Conservation (phyloP, 192 early-diverging fungal genomes). For the Gaertneriomyces semiglobifer region DNA sequence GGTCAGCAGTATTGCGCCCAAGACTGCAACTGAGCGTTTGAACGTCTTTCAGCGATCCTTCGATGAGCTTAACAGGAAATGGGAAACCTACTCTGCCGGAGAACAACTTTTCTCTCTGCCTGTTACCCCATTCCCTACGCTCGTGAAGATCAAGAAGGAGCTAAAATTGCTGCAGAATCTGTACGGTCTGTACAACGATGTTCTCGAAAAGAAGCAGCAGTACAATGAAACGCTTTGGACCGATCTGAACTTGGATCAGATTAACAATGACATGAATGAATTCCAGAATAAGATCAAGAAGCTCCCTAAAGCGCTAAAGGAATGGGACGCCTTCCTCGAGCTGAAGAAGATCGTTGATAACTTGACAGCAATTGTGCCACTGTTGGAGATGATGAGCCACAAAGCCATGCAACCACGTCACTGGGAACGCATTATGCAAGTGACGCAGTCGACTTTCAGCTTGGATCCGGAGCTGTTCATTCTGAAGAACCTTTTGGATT, state of each 20-base stretch:
- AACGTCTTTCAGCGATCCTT: conserved; percentile 65
- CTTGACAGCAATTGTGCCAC: conserved; percentile 52
- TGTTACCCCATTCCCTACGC: conserved; percentile 60
- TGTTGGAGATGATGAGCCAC: conserved; percentile 62
- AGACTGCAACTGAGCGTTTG: conserved; percentile 61
- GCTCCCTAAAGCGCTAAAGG: conserved; percentile 63
- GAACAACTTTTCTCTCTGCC: conserved; percentile 64
- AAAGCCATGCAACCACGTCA: conserved; percentile 61
- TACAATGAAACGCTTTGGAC: conserved; percentile 65
- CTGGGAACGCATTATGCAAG: conserved; percentile 53
- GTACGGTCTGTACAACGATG: conserved; percentile 65
- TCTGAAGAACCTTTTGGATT: conserved; percentile 57
- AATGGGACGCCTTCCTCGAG: conserved; percentile 64
- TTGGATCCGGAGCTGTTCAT: conserved; percentile 63
- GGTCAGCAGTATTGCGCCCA: conserved; percentile 61
- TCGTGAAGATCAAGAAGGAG: conserved; percentile 62
- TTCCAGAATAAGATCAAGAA: conserved; percentile 68
- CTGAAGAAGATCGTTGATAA: conserved; percentile 62
- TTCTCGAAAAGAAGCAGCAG: conserved; percentile 50
- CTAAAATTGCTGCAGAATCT: conserved; percentile 61
- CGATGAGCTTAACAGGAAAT: conserved; percentile 65
- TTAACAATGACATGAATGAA: conserved; percentile 59
- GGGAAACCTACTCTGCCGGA: conserved; percentile 64
- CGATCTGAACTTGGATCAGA: conserved; percentile 54
- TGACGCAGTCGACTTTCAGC: conserved; percentile 57